These are phyloP conservation scores for Carex myosuroides DNA, from an alignment of 176 grass and related monocot species.

Conservation along the genomic window DNA sequence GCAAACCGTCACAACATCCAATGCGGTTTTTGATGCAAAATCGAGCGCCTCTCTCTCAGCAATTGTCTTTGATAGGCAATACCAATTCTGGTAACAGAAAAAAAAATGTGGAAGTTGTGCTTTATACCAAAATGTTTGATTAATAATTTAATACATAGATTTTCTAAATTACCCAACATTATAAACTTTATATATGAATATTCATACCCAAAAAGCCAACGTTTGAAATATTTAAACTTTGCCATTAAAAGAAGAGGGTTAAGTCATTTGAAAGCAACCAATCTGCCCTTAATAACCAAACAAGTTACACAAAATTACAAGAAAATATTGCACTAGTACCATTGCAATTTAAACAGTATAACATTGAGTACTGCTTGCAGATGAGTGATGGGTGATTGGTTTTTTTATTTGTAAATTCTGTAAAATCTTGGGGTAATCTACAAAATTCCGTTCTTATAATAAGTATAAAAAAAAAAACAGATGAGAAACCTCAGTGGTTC, in stretches of 20 bases:
- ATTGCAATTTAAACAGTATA: not conserved
- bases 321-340: not conserved
- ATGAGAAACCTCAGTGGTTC: constrained; percentile 33
- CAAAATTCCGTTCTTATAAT: not conserved
- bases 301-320: not conserved
- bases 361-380: not conserved
- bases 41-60: constrained; percentile 43
- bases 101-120: not conserved
- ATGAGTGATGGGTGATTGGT: not conserved
- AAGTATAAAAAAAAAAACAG: not conserved
- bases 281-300: not conserved
- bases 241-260: not conserved
- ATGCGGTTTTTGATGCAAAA: constrained; percentile 7
- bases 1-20: constrained; percentile 56
- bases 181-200: not conserved
- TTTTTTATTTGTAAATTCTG: not conserved
- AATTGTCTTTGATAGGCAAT: constrained; percentile 51
- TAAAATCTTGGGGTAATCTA: not conserved
- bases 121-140: not conserved
- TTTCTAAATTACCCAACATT: not conserved
- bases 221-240: not conserved
- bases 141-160: not conserved
- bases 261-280: not conserved
- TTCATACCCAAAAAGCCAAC: not conserved
- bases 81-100: constrained; percentile 36